Base-by-base conservation (phyloP, 2,329 filamentous ascomycete genomes). In the Colletotrichum musicola region DNA sequence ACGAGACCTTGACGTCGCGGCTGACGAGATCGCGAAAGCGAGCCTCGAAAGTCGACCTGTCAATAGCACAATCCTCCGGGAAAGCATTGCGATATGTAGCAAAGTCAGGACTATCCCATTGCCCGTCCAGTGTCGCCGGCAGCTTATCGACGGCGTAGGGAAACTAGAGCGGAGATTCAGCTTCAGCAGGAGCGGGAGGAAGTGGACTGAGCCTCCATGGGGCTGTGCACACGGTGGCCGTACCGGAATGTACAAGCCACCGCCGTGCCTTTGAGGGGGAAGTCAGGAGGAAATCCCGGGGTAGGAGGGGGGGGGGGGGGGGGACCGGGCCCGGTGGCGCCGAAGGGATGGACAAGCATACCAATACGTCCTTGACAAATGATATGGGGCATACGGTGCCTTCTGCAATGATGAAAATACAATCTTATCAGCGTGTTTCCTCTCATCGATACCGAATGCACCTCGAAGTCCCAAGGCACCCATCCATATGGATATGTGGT, bases 331-430 rank as follows among this genome's bases (percentile, higher is more conserved):
- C 69, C 65, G 62, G 65, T 69, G 62, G 62, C 61, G 62, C 62
- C 54, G 13, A 49, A 59, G 69, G 61, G 67, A 60, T 71, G 70
- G 59, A 55, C 64, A 72, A 64, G 82, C 92, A 88, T 89, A 95
- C 93, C 82, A 95, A 83, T 72, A 93, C 89, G 78, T 94, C 91
- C 82, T 93, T 93, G 80, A 95, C 93, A 80, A 95, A 95, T 74
- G 91, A 93, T 78, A 95, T 94, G 74, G 92, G 91, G 79, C 92
- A 94, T 71, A 95, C 90, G 57, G 93, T 95, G 71, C 93, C 92
- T 86, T 95, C 92, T 95, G 74, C 16, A 70, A 72, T 62, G 66
- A 35, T 58, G 44, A 7, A n/a, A 42, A 54, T 35, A 38, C 30
- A 35, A 9, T 42, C 51, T 30, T 61, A 62, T 71, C 56, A 71